Base-by-base conservation (phyloP, 129 eudicot genomes). In the Centella asiatica region DNA sequence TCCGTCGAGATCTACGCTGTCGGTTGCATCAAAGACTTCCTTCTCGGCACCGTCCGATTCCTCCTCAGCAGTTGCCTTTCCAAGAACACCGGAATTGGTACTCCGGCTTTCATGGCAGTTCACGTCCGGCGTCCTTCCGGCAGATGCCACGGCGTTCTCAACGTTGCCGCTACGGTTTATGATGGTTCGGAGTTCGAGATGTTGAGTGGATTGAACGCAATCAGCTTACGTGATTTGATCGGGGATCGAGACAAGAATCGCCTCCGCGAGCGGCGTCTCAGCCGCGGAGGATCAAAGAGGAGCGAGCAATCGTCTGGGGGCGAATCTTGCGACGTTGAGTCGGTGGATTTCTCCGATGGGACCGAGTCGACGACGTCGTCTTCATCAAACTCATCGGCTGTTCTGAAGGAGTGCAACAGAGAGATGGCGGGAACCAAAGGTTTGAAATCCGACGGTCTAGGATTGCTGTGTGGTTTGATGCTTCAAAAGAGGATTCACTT, bases 121-220 rank as follows among this genome's bases (percentile, higher is more conserved):
- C 94, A 87, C 49, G 72, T 92, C 51, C 94, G 95, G 31, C 87
- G 98, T 7, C 96, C 95, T 3, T 79, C 88, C 12, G 98, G 98
- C n/a, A 62, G 86, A 24, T 87, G 85, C 17, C 87, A 82, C 47
- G 98, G 98, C 20, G 88, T 92, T 2, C 74, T 92, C 59, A 92
- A 92, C 69, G 66, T 92, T 26, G 98, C 90, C 20, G 88, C 90
- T 0, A 80, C 86, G 39, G 82, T 82, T 6, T 77, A 77, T 52
- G 71, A 68, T 50, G 64, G 80, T 1, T 63, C 81, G 0, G 90
- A 77, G 17, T 64, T 81, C n/a, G 64, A 70, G 8, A 62, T 79
- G 47, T 42, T 81, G 46, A 47, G 48, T 23, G 82, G 84, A 1
- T 64, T 56, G 65, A 48, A 86, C 27, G 95, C 89, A 2, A 79